Percentiles rank a stretch among this genome's conserved stretches.
Conservation (phyloP, 139 green algal genomes). For the Coelastrella sp. region DNA sequence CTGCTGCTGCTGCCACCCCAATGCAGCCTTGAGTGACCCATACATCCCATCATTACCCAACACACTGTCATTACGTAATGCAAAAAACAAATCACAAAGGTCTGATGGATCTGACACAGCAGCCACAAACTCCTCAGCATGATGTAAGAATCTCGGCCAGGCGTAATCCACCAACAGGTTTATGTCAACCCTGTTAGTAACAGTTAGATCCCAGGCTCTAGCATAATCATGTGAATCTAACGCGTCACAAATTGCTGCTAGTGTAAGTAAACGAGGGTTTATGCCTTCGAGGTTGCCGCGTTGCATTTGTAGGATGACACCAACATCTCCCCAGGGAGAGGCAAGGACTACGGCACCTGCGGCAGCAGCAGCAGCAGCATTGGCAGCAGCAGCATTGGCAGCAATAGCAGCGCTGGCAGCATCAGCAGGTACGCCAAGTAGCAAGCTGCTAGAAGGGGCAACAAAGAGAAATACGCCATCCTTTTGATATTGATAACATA, state of each 20-base stretch:
- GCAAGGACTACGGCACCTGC: slow-evolving; percentile 43
- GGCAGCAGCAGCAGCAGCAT: neutral
- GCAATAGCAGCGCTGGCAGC: neutral
- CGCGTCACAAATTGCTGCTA: slow-evolving; percentile 69
- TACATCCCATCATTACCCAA: slow-evolving; percentile 76
- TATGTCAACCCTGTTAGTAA: slow-evolving; percentile 83
- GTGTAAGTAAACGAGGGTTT: slow-evolving; percentile 82
- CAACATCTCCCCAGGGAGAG: slow-evolving; percentile 37
- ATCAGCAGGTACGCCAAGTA: no score
- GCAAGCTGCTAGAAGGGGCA: no score
- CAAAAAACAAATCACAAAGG: slow-evolving; percentile 85
- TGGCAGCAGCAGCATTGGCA: neutral
- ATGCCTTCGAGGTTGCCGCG: slow-evolving; percentile 95
- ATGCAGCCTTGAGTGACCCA: slow-evolving; percentile 42
- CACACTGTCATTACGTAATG: slow-evolving; percentile 64
- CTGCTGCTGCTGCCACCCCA: slow-evolving; percentile 18
- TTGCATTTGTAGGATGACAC: slow-evolving; percentile 87
- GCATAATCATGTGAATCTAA: slow-evolving; percentile 66
- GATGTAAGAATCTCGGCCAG: slow-evolving; percentile 81
- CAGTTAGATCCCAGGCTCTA: slow-evolving; percentile 74
- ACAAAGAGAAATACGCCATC: no score
- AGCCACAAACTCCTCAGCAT: slow-evolving; percentile 67
- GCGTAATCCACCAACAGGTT: slow-evolving; percentile 94
- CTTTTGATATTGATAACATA: no score
- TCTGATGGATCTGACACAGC: slow-evolving; percentile 66